A percentile compares a stretch with the other conserved stretches of the same genome.
These are phyloP conservation scores for Cryphonectria radicalis DNA, from an alignment of 2,329 filamentous ascomycete species.

Conservation along the genomic window DNA sequence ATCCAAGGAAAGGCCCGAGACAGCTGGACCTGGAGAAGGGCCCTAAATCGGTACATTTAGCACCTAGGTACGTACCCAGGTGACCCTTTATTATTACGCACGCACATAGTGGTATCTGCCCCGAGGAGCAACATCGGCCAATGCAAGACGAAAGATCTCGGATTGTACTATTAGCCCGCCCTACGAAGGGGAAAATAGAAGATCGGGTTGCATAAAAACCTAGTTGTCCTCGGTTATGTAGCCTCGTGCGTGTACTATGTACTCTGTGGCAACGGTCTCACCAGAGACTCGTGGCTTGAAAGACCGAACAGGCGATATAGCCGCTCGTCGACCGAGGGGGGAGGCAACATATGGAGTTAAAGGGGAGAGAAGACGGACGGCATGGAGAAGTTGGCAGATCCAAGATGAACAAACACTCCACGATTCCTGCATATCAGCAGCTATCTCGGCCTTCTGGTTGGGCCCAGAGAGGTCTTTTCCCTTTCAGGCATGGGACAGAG, in stretches of 20 bases:
- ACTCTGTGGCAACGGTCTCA: neutral
- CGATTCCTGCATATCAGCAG: slow-evolving; percentile 14
- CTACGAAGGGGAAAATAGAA: neutral
- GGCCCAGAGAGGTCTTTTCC: slow-evolving; percentile 27
- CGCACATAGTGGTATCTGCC: neutral
- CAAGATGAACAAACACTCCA: neutral
- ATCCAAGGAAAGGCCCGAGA: neutral
- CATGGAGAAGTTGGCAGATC: neutral
- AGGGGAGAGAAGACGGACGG: neutral
- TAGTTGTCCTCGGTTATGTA: slow-evolving; percentile 8
- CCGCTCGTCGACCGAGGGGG: slow-evolving; percentile 16
- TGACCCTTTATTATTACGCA: too few species aligned
- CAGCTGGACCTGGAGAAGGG: neutral
- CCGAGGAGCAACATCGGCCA: neutral
- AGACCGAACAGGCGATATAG: slow-evolving; percentile 6
- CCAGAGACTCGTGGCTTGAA: neutral
- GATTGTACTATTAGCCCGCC: neutral
- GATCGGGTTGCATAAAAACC: neutral
- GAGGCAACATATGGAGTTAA: neutral
- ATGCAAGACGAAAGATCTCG: neutral
- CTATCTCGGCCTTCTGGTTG: slow-evolving; percentile 25
- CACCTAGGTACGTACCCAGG: neutral
- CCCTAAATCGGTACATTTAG: neutral
- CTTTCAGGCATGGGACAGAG: slow-evolving; percentile 18
- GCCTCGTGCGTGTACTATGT: neutral